Conservation (phyloP, 306 rosid species). For the Dalbergia oliveri region DNA sequence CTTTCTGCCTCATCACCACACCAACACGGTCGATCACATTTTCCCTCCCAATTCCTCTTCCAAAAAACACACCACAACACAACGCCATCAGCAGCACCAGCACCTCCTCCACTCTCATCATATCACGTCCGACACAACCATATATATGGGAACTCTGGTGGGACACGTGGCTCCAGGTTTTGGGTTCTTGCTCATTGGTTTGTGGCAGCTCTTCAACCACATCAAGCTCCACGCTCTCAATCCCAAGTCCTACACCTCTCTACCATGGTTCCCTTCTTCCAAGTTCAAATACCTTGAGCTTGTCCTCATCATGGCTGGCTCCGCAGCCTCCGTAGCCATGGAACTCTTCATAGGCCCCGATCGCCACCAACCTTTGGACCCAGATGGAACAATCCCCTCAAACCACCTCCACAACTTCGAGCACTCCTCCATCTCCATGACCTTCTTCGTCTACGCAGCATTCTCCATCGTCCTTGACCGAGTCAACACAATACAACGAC, state of each 20-base stretch:
- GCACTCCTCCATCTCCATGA: slow-evolving; percentile 70
- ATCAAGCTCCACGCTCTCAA: slow-evolving; percentile 62
- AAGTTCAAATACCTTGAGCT: slow-evolving; percentile 68
- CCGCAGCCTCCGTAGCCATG: slow-evolving; percentile 65
- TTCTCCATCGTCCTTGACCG: slow-evolving; percentile 59
- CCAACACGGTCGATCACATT: background rate
- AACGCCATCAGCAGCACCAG: too few species aligned
- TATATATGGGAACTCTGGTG: slow-evolving; percentile 68
- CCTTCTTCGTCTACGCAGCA: slow-evolving; percentile 61
- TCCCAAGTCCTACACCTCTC: slow-evolving; percentile 52
- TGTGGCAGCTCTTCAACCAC: slow-evolving; percentile 89
- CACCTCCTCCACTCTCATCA: too few species aligned
- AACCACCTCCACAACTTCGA: slow-evolving; percentile 85
- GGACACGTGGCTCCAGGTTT: slow-evolving; percentile 85
- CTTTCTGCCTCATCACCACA: slow-evolving; percentile 14
- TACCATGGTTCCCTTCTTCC: slow-evolving; percentile 69
- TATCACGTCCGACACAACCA: background rate
- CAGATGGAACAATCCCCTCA: slow-evolving; percentile 79
- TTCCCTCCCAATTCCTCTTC: slow-evolving; percentile 12
- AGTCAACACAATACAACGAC: background rate
- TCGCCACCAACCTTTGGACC: slow-evolving; percentile 69
- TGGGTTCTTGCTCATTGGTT: slow-evolving; percentile 71
- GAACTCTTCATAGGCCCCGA: slow-evolving; percentile 76
- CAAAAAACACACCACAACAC: background rate
- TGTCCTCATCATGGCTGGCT: slow-evolving; percentile 58